These are phyloP conservation scores for Logfia minima DNA, from an alignment of 129 eudicot species.

Conservation along the genomic window DNA sequence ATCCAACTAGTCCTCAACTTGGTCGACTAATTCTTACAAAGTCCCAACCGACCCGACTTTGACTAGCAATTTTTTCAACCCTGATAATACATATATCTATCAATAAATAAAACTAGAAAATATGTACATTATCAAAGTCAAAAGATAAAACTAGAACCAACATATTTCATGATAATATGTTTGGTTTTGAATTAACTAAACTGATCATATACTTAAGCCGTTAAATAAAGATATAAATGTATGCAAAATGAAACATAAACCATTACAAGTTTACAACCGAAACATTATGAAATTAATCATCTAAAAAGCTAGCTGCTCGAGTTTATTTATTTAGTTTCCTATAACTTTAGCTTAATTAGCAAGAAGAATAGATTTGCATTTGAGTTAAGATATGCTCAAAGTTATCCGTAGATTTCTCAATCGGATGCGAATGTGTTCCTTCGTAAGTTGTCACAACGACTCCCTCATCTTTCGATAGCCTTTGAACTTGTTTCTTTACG, in stretches of 20 bases:
- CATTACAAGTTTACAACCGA: conserved; percentile 13
- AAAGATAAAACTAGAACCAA: background rate
- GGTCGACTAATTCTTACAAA: too few relatives aligned
- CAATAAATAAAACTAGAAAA: too few relatives aligned
- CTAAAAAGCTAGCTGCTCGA: conserved; percentile 20
- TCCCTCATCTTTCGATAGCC: conserved; percentile 73
- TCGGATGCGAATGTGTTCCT: conserved; percentile 77
- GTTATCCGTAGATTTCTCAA: conserved; percentile 67
- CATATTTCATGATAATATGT: background rate
- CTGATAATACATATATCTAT: too few relatives aligned
- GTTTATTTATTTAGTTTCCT: conserved; percentile 9
- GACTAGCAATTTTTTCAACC: too few relatives aligned
- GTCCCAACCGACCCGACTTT: too few relatives aligned
- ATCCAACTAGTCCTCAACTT: too few relatives aligned
- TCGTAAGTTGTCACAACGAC: conserved; percentile 79
- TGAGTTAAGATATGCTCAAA: conserved; percentile 70
- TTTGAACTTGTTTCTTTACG: conserved; percentile 77
- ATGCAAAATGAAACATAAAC: background rate
- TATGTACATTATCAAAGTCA: too few relatives aligned
- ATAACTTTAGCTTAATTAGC: conserved; percentile 11
- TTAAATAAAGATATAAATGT: conserved; percentile 13
- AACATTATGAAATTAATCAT: conserved; percentile 16
- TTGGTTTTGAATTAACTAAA: conserved; percentile 8
- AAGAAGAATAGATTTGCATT: conserved; percentile 68
- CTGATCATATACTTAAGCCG: background rate